phyloP scores from a whole-genome alignment of 768 basidiomycete genomes.

The Macrolepiota fuliginosa region DNA sequence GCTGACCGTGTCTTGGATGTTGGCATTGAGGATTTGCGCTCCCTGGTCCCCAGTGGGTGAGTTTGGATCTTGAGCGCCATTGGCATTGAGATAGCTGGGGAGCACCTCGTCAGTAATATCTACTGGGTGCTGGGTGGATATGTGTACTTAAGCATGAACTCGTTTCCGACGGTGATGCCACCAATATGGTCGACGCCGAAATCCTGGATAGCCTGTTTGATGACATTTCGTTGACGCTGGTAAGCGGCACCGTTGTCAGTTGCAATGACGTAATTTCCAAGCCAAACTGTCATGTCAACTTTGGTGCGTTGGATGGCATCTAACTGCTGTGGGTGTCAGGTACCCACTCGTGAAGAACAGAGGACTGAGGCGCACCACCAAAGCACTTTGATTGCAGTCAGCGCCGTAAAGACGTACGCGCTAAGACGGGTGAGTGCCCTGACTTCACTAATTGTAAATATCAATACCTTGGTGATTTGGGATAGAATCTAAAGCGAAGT shows the following conservation, averaged over 20 bases:
- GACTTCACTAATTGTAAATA: constrained; percentile 6
- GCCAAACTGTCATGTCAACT: constrained; percentile 78
- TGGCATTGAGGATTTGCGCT: constrained; percentile 57
- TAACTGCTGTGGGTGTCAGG: constrained; percentile 37
- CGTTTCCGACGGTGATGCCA: constrained; percentile 91
- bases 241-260: constrained; percentile 72
- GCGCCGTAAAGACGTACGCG: constrained; percentile 83
- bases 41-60: constrained; percentile 57
- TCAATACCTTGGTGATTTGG: constrained; percentile 68
- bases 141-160: constrained; percentile 77
- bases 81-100: constrained; percentile 54
- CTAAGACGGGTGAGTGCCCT: constrained; percentile 24
- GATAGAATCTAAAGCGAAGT: constrained; percentile 59
- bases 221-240: constrained; percentile 63
- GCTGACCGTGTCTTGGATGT: constrained; percentile 64
- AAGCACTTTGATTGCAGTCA: constrained; percentile 79
- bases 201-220: constrained; percentile 65
- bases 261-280: constrained; percentile 65
- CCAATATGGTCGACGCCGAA: constrained; percentile 75
- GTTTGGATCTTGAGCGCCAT: constrained; percentile 54
- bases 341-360: neutral
- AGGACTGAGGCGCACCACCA: constrained; percentile 49
- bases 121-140: neutral
- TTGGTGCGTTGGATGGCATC: constrained; percentile 91
- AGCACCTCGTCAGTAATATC: neutral